Evolutionary conservation across 1,284 basidiomycete species (phyloP), one percentile per base, ranked within the genome.

Genomic region (Cerioporus squamosus): DNA sequence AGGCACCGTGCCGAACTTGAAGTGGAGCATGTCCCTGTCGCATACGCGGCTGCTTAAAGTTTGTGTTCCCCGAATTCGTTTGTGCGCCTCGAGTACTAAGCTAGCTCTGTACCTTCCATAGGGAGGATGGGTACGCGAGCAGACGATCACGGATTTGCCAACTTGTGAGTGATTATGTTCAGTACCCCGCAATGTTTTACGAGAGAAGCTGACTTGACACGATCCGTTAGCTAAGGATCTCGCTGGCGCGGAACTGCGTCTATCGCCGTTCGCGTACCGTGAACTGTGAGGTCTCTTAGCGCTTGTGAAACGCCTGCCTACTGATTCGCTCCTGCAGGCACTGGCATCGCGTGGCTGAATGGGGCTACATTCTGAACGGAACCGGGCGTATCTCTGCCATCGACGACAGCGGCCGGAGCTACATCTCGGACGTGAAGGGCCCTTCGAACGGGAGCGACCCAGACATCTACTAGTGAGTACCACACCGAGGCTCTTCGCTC

Each of bases 161-260:
- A 61, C 66, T n/a, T 68, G 69, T 70, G 49, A 24, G 69, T 63
- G 40, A 38, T 53, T 23, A 15, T 42, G 40, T 18, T 42, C 18
- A 15, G 23, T 51, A 24, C 38, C 23, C 51, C 40, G 44, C 52
- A 44, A 23, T 58, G 49, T 54, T 56, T 31, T 53, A 59, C 40
- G 26, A 31, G 6, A 38, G 50, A 20, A 12, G 18, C 45, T 65
- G 49, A 57, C 54, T 49, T 36, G 33, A 36, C 33, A 36, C 14
- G 40, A 55, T 51, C 29, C 22, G 58, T 51, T 48, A 70, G 69
- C 69, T 1, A 68, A 70, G 55, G 70, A 72, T 44, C 58, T 77
- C 20, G 72, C 75, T 14, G 74, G 69, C n/a, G 76, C 75, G n/a
- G 73, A 78, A 53, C 69, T 77, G 65, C 71, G 74, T 18, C 66